Conservation (phyloP, 305 asterid genomes). For the Rubia balearica region DNA sequence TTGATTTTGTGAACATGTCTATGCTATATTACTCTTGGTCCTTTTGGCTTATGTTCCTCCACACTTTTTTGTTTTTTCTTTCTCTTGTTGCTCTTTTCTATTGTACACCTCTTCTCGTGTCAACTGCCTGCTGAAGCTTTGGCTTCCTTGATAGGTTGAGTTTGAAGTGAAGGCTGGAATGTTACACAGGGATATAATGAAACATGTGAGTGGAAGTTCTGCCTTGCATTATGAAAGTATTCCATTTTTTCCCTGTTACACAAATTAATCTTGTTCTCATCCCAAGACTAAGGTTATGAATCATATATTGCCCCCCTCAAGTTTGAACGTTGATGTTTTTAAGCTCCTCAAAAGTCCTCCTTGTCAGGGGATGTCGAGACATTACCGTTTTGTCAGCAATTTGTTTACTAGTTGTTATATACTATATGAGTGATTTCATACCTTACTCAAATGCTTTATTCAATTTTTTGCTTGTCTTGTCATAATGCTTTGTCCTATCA, state of each 20-base stretch:
- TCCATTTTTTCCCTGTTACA: background rate
- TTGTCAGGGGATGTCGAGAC: background rate
- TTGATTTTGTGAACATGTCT: background rate
- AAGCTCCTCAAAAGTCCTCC: background rate
- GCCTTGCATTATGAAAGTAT: background rate
- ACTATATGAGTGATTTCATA: background rate
- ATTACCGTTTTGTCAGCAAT: background rate
- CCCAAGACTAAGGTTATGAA: background rate
- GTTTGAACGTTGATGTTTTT: background rate
- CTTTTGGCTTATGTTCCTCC: background rate
- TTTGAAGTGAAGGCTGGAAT: constrained; percentile 60
- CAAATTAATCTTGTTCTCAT: background rate
- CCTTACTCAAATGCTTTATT: background rate
- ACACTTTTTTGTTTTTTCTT: background rate
- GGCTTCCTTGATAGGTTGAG: constrained; percentile 49
- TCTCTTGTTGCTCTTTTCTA: background rate
- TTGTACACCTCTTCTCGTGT: background rate
- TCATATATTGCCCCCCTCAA: background rate
- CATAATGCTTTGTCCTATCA: background rate
- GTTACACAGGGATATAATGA: constrained; percentile 70
- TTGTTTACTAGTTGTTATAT: background rate
- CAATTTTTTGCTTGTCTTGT: background rate
- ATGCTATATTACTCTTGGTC: background rate
- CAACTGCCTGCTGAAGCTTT: constrained; percentile 4
- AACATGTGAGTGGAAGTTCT: constrained; percentile 43